Evolutionary conservation across 2,329 filamentous ascomycete species (phyloP), one percentile per base, ranked within the genome.

Genomic region (Colletotrichum endophyticum): DNA sequence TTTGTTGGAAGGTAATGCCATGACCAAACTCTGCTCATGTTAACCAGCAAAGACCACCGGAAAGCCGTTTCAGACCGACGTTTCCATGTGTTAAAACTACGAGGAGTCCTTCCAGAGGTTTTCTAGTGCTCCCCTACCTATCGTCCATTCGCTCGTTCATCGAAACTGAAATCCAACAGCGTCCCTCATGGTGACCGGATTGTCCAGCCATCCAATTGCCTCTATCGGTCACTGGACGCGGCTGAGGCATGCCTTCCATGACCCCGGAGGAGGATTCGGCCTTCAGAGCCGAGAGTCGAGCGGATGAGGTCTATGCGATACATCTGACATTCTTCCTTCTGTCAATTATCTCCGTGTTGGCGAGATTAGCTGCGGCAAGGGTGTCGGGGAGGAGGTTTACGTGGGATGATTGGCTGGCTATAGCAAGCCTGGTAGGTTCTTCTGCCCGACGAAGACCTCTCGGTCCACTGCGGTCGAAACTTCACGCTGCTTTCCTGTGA

Each of bases 361-460:
- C 74, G 5, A 57, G 74, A 19, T 25, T 76, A 3, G 66, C 56
- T n/a, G 70, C 74, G 8, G 70, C 66, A 25, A 44, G 34, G 16
- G 44, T 66, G 16, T 74, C 57, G 22, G 49, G 70, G 4, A 66
- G 70, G 16, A 76, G 32, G 44, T 36, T 73, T 5, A 27, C 39
- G n/a, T 64, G 32, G 70, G 74, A 76, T 34, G 74, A 76, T 30
- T 73, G 74, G 64, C 28, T 76, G 19, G 71, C 74, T 3, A 25
- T 74, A n/a, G n/a, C 28, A 32, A 59, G 70, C 11, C 27, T 70
- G 16, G 74, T 76, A 62, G 53, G 74, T 73, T 6, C 22, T 22
- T 53, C 27, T 15, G 3, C n/a, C 13, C 44, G 13, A 19, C 36
- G 15, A 5, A 5, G 8, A 8, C 16, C 28, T 19, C 15, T 28